Base-by-base conservation (phyloP, 106 monocot species). In the Dendrobium huoshanense region DNA sequence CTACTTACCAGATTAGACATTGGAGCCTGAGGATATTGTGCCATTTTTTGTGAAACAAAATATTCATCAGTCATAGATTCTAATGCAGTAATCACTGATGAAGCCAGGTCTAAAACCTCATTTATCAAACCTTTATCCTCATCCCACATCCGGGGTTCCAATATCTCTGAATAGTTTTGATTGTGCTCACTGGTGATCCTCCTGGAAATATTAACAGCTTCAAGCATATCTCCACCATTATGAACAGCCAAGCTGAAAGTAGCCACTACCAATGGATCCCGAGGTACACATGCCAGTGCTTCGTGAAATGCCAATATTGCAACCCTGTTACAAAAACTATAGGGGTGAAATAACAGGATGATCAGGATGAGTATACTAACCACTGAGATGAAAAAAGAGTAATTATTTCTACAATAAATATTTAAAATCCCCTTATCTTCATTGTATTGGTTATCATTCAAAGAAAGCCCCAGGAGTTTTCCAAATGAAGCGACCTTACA, bases 251-350 rank as follows among this genome's bases (percentile, higher is more conserved):
- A 86, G 13, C 92, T 80, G 78, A 95, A 95, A 29, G 87, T 80
- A 6, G 94, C 91, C 48, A 98, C 82, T 9, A 89, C 92, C 80
- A 92, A 45, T 72, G 94, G 92, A 84, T 92, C 89, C 68, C 83
- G 86, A 61, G 92, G 89, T 81, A 84, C 65, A 54, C 77, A 41
- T 33, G 59, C 85, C 78, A 95, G 72, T 47, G 98, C 89, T 81
- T 92, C 87, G 85, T 98, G 98, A 82, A 98, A 92, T 68, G 95
- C 98, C 82, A 98, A 86, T 72, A 98, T 58, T 15, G 83, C 88
- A 79, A 89, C 80, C 98, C 98, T 98, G 79, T n/a, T 64, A 22
- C 19, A 67, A 65, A 67, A 47, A 45, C 10, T 41, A 47, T 33
- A 51, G 58, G 10, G 8, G 43, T 16, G 8, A 41, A 75, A 75